Percentiles rank a stretch among this genome's conserved stretches.
Conservation (phyloP, 2,329 filamentous ascomycete species). For the Penicillium sp. region DNA sequence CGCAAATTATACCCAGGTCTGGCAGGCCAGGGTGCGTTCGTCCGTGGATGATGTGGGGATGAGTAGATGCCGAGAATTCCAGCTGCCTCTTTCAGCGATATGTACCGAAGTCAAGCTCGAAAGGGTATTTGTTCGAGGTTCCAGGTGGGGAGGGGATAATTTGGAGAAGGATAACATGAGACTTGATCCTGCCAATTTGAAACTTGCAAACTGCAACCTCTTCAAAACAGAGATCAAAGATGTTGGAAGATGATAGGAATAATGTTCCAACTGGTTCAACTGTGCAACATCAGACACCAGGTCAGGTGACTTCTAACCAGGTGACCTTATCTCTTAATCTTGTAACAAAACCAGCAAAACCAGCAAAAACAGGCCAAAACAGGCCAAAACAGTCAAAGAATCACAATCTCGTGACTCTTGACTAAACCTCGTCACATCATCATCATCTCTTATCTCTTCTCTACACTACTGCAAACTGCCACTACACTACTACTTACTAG, state of each 20-base stretch:
- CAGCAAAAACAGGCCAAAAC: background rate
- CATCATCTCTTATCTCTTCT: constrained; percentile 3
- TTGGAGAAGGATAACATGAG: background rate
- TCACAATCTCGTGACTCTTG: too few species aligned
- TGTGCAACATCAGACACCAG: background rate
- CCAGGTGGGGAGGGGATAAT: too few species aligned
- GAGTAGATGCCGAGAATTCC: constrained; percentile 19
- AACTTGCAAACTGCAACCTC: background rate
- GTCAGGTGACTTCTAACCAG: background rate
- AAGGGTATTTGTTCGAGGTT: background rate
- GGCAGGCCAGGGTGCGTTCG: constrained; percentile 21
- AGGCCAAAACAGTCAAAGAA: too few species aligned
- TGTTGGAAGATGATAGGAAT: too few species aligned
- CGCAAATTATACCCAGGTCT: too few species aligned
- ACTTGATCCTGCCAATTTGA: background rate
- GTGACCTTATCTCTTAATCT: too few species aligned
- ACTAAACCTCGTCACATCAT: background rate
- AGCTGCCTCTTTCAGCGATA: constrained; percentile 26
- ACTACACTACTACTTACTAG: background rate
- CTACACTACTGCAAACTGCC: too few species aligned
- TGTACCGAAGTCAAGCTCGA: constrained; percentile 10
- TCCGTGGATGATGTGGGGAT: constrained; percentile 21
- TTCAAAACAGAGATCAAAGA: background rate
- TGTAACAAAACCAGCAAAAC: background rate
- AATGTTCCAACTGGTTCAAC: too few species aligned